Percentiles rank a stretch among this genome's conserved stretches.
These are phyloP conservation scores for Acephala macrosclerotiorum DNA, from an alignment of 2,329 filamentous ascomycete genomes.

Conservation along the genomic window DNA sequence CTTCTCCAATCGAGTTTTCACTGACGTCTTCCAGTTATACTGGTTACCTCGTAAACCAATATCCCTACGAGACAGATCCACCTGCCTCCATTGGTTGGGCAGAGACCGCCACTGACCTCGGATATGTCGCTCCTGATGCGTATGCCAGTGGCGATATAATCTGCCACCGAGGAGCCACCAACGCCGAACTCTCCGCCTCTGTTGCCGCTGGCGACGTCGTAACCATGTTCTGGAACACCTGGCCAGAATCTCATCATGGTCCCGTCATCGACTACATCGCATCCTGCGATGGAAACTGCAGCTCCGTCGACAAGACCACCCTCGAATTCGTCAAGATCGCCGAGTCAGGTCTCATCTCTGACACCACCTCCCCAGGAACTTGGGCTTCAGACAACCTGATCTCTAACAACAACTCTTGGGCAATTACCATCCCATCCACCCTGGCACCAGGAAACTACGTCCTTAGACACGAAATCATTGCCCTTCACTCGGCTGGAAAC, in stretches of 20 bases:
- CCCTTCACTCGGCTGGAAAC: slow-evolving; percentile 37
- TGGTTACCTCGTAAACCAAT: slow-evolving; percentile 31
- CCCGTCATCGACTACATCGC: slow-evolving; percentile 41
- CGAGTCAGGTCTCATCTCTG: slow-evolving; percentile 46
- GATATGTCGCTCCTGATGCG: slow-evolving; percentile 56
- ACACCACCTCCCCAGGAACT: slow-evolving; percentile 43
- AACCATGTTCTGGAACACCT: slow-evolving; percentile 56
- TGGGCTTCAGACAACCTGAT: slow-evolving; percentile 58
- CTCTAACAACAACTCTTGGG: slow-evolving; percentile 59
- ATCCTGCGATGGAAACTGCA: slow-evolving; percentile 46
- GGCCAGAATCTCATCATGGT: slow-evolving; percentile 56
- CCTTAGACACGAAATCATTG: slow-evolving; percentile 58
- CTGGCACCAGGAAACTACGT: slow-evolving; percentile 58
- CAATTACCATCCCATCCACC: slow-evolving; percentile 51
- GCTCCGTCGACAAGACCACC: slow-evolving; percentile 47
- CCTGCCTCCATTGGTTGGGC: slow-evolving; percentile 50
- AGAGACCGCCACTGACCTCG: slow-evolving; percentile 51
- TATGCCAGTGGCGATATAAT: slow-evolving; percentile 54
- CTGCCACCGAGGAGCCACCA: slow-evolving; percentile 54
- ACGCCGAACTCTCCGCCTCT: slow-evolving; percentile 49
- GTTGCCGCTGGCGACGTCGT: slow-evolving; percentile 55
- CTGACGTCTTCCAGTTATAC: slow-evolving; percentile 41
- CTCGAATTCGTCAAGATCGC: slow-evolving; percentile 55
- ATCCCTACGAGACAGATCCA: slow-evolving; percentile 32
- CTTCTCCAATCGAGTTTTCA: neutral